phyloP scores from a whole-genome alignment of 1,139 yeast genomes.

The Ashbya aceris region DNA sequence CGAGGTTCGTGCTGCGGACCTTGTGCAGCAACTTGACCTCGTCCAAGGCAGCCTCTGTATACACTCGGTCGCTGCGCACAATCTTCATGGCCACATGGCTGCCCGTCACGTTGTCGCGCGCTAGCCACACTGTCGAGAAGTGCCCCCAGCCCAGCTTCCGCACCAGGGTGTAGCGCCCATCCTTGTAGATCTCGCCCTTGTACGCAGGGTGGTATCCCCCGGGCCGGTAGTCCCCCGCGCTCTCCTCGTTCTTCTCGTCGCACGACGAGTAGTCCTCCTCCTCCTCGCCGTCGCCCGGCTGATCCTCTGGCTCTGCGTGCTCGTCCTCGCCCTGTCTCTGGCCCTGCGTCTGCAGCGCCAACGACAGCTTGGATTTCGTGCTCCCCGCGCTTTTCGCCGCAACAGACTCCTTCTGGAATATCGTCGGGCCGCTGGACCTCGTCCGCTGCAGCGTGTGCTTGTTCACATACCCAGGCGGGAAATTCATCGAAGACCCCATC shows the following conservation, averaged over 20 bases:
- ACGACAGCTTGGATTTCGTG: slow-evolving; percentile 20
- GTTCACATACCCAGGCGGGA: slow-evolving; percentile 14
- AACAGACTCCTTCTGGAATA: slow-evolving; percentile 11
- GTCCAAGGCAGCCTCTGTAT: slow-evolving; percentile 68
- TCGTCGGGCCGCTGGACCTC: slow-evolving; percentile 5
- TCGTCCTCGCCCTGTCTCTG: slow-evolving; percentile 1
- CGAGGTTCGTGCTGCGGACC: slow-evolving; percentile 1
- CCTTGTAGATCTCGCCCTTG: slow-evolving; percentile 60
- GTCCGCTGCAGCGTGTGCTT: slow-evolving; percentile 6
- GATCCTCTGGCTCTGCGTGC: neutral
- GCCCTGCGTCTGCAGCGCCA: slow-evolving; percentile 17
- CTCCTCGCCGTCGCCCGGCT: slow-evolving; percentile 13
- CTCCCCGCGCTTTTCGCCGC: slow-evolving; percentile 8
- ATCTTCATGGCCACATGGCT: slow-evolving; percentile 69
- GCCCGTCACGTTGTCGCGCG: slow-evolving; percentile 44
- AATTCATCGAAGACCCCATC: slow-evolving; percentile 21
- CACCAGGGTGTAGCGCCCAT: slow-evolving; percentile 47
- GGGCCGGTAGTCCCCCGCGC: slow-evolving; percentile 52
- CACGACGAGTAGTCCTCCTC: slow-evolving; percentile 28
- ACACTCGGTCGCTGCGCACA: slow-evolving; percentile 63
- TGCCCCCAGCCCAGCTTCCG: slow-evolving; percentile 80
- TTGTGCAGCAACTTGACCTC: slow-evolving; percentile 46
- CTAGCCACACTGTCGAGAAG: slow-evolving; percentile 74
- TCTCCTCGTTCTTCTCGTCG: slow-evolving; percentile 51
- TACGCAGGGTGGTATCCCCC: slow-evolving; percentile 79